Conservation (phyloP, 805 yeast genomes). For the Zygoascus flipseniorum region DNA sequence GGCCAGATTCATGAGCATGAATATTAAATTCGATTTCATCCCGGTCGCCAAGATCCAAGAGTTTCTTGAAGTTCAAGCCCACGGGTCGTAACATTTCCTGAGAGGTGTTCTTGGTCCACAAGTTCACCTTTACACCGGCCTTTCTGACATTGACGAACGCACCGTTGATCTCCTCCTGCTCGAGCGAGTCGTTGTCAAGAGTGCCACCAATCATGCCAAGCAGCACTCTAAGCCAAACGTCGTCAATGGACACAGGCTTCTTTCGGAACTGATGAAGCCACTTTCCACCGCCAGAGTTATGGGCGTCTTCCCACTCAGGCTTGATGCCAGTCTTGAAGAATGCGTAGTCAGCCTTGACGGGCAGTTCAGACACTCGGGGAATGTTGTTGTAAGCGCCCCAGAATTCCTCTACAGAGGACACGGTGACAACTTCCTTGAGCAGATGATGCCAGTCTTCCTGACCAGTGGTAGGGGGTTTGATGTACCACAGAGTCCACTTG, state of each 20-base stretch:
- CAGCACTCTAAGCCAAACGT: constrained; percentile 67
- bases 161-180: constrained; percentile 82
- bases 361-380: constrained; percentile 86
- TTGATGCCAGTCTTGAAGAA: constrained; percentile 87
- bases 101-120: constrained; percentile 85
- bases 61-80: constrained; percentile 82
- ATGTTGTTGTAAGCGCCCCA: constrained; percentile 96
- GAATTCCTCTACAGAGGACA: constrained; percentile 94
- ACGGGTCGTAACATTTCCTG: constrained; percentile 54
- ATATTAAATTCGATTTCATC: constrained; percentile 74
- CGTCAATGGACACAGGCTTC: constrained; percentile 46
- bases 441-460: constrained; percentile 87
- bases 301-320: constrained; percentile 97
- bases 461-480: constrained; percentile 73
- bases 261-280: constrained; percentile 58
- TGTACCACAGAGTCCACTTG: constrained; percentile 96
- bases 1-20: constrained; percentile 53
- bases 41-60: constrained; percentile 62
- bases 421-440: constrained; percentile 85
- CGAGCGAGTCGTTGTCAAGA: constrained; percentile 75
- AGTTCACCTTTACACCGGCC: constrained; percentile 71
- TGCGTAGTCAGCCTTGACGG: constrained; percentile 88
- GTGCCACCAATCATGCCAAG: constrained; percentile 93
- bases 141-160: constrained; percentile 84
- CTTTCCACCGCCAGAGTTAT: constrained; percentile 86